Evolutionary conservation across 768 basidiomycete species (phyloP).

Genomic region (Lactifluus echinatus): DNA sequence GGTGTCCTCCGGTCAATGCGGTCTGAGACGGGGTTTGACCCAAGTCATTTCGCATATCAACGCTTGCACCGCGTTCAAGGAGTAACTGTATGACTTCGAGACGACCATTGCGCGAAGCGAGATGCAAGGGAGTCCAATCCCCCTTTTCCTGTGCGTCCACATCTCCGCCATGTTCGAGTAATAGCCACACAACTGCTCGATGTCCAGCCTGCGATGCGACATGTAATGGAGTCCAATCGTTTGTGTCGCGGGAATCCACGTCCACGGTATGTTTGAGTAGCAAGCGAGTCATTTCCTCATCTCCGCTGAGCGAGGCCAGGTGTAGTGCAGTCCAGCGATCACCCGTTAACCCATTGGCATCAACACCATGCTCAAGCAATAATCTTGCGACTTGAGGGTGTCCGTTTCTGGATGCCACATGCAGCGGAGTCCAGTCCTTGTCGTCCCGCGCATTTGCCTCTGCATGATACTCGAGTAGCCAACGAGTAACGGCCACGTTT

Average conservation of each 20-base stretch:
- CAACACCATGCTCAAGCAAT: not conserved
- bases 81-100: not conserved
- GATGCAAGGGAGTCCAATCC: not conserved
- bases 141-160: not conserved
- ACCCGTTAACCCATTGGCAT: not conserved
- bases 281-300: not conserved
- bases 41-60: not conserved
- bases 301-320: not conserved
- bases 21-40: not conserved
- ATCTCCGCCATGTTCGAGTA: not conserved
- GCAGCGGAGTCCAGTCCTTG: not conserved
- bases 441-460: not conserved
- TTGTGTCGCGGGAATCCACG: not conserved
- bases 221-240: not conserved
- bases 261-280: not conserved
- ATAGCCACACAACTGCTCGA: not conserved
- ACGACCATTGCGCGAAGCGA: not conserved
- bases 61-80: not conserved
- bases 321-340: not conserved
- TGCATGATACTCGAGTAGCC: not conserved
- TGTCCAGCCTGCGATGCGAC: not conserved
- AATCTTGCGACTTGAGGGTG: not conserved
- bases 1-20: not conserved
- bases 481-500: not conserved
- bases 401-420: not conserved